Conservation (phyloP, 2,329 filamentous ascomycete species). For the Orbilia quercus region DNA sequence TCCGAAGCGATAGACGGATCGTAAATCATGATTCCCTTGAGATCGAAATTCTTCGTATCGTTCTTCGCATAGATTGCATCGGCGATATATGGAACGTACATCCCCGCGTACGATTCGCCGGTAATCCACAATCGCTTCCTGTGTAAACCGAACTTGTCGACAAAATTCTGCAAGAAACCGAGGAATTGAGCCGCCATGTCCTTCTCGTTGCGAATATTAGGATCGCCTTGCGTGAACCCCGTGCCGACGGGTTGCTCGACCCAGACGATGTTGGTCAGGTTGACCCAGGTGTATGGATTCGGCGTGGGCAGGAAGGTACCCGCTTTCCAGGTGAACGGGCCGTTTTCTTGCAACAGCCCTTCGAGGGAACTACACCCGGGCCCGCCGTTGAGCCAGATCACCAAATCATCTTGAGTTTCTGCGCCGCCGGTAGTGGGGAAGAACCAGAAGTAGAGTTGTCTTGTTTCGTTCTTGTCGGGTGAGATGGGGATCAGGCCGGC, state of each 20-base stretch:
- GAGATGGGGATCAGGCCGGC: constrained; percentile 73
- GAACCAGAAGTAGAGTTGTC: constrained; percentile 75
- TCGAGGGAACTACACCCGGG: constrained; percentile 71
- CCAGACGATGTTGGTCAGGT: constrained; percentile 81
- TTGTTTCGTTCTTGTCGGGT: constrained; percentile 65
- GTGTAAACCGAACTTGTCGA: constrained; percentile 75
- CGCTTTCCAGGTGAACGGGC: constrained; percentile 75
- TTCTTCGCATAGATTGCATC: constrained; percentile 69
- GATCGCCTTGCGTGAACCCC: constrained; percentile 74
- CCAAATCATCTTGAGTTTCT: constrained; percentile 69
- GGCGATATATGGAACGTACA: constrained; percentile 66
- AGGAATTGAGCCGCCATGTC: constrained; percentile 77
- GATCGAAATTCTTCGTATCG: constrained; percentile 74
- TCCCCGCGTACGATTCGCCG: constrained; percentile 77
- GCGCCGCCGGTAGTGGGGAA: constrained; percentile 69
- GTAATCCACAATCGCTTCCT: constrained; percentile 77
- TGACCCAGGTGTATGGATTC: constrained; percentile 79
- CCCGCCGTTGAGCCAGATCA: constrained; percentile 73
- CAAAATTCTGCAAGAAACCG: constrained; percentile 82
- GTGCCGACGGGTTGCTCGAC: constrained; percentile 75
- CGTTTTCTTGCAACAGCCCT: constrained; percentile 80
- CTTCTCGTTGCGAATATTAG: constrained; percentile 73
- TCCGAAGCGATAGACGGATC: constrained; percentile 72
- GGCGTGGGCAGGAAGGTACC: constrained; percentile 75
- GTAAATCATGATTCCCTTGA: constrained; percentile 77